Percentiles rank a stretch among this genome's conserved stretches.
phyloP scores from a whole-genome alignment of 257 asterid genomes.

The Prunella vulgaris region DNA sequence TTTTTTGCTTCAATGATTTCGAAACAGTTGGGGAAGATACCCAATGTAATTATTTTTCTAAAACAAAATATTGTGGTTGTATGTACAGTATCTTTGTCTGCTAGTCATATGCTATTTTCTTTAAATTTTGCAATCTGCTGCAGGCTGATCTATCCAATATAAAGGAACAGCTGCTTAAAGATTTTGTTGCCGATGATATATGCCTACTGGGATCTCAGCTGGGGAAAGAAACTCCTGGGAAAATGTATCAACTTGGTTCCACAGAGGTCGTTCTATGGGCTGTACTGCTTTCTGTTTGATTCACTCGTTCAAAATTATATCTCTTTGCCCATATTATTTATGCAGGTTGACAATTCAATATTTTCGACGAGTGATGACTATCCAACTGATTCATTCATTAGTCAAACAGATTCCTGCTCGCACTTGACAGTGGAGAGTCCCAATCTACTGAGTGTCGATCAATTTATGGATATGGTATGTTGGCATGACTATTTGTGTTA shows the following conservation, averaged over 20 bases:
- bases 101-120: background rate
- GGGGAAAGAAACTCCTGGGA: conserved; percentile 44
- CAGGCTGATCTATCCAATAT: conserved; percentile 51
- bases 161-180: conserved; percentile 57
- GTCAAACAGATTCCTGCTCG: conserved; percentile 47
- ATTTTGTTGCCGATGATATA: conserved; percentile 69
- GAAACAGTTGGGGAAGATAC: conserved; percentile 41
- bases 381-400: conserved; percentile 46
- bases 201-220: conserved; percentile 64
- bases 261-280: conserved; percentile 40
- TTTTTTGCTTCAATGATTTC: conserved; percentile 52
- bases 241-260: conserved; percentile 35
- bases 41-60: conserved; percentile 30
- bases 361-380: conserved; percentile 45
- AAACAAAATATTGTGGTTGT: background rate
- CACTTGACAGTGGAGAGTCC: conserved; percentile 45
- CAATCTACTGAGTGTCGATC: conserved; percentile 55
- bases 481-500: conserved; percentile 2
- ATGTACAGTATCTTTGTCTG: background rate
- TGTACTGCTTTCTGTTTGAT: conserved; percentile 12
- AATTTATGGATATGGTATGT: conserved; percentile 68
- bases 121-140: conserved; percentile 19
- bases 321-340: conserved; percentile 16
- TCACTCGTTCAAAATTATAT: conserved; percentile 11
- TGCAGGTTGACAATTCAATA: conserved; percentile 41